Evolutionary conservation across 345 rosid species (phyloP), one percentile per base, ranked within the genome.

Genomic region (Lepidium sativum): DNA sequence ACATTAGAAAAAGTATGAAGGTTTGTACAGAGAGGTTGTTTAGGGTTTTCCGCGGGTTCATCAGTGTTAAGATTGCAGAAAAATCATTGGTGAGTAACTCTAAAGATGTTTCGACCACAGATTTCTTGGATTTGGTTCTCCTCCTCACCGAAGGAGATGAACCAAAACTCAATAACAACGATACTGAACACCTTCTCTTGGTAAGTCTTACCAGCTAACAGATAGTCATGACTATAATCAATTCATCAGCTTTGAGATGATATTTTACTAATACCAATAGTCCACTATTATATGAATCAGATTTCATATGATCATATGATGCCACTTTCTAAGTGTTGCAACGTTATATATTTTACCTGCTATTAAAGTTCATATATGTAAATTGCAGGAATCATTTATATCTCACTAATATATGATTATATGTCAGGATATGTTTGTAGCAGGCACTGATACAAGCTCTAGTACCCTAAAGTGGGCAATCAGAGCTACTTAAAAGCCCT

Each of bases 391-490:
- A 42, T 15, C 21, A 14, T 17, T 9, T 43, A 3, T 43, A 43
- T 16, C 50, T 33, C 16, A 9, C 0, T 18, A 6, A 44, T 5
- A 44, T 44, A n/a, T 44, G 25, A 1, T 44, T 44, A 44, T 17
- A 18, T 42, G 25, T 17, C 49, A 58, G 60, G 69, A 65, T 31
- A 12, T 65, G 52, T 43, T 54, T 32, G 3, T 3, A n/a, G 62
- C 54, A n/a, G 70, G 62, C 1, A 66, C 70, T 2, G 62, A 66
- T 15, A 34, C 64, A 37, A 67, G 1, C 39, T 56, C 72, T 4
- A 4, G 21, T 43, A 43, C 23, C 5, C 21, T 86, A 44, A 84
- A 85, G 33, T 83, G 86, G 86, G 86, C 86, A 48, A 63, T 81
- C 79, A 2, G 88, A 86, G 54, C 25, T 83, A 8, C 75, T 83